A percentile compares a stretch with the other conserved stretches of the same genome.
phyloP scores from a whole-genome alignment of 768 basidiomycete species.

The Kwoniella dejecticola region DNA sequence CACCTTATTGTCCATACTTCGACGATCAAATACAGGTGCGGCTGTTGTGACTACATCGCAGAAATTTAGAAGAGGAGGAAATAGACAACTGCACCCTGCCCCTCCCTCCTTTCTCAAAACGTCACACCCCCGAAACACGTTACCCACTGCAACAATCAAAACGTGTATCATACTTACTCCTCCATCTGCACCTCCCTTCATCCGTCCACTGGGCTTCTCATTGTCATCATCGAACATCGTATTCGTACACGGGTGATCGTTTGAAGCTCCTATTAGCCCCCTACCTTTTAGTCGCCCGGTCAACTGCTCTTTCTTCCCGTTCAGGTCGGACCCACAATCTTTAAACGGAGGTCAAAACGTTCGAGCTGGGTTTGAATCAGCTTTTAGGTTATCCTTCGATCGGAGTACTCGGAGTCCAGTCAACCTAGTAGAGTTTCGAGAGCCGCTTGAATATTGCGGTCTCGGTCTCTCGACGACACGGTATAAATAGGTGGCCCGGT shows the following conservation, averaged over 20 bases:
- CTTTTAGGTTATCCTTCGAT: slow-evolving; percentile 1
- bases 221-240: not conserved
- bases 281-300: no score
- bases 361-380: not conserved
- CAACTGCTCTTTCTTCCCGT: no score
- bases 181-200: not conserved
- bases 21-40: no score
- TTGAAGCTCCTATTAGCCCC: no score
- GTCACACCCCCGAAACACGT: not conserved
- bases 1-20: no score
- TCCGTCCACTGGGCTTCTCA: not conserved
- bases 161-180: not conserved
- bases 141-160: not conserved
- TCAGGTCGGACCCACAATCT: no score
- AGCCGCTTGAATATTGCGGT: slow-evolving; percentile 6
- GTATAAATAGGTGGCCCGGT: slow-evolving; percentile 3
- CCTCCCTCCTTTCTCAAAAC: not conserved
- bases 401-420: slow-evolving; percentile 4
- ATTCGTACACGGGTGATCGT: no score
- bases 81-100: not conserved
- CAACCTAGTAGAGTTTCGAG: slow-evolving; percentile 9
- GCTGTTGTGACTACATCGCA: no score
- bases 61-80: not conserved
- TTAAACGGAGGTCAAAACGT: no score
- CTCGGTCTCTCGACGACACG: not conserved